Conservation (phyloP, 2,329 filamentous ascomycete genomes). For the Fusarium concolor region DNA sequence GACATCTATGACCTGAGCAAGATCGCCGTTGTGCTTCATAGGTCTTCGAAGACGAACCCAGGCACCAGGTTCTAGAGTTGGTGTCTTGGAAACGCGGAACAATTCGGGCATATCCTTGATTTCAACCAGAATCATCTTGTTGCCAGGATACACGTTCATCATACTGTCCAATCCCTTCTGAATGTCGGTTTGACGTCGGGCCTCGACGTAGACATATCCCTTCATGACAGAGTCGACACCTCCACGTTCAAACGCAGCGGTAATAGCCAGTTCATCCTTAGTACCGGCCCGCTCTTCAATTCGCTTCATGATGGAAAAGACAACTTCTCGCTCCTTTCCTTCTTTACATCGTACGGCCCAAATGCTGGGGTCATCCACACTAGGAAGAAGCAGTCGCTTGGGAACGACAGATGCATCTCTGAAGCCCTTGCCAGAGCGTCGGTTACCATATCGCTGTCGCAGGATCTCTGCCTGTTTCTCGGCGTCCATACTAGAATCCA, state of each 20-base stretch:
- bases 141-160: conserved; percentile 88
- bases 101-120: conserved; percentile 98
- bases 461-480: conserved; percentile 91
- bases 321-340: conserved; percentile 92
- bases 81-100: conserved; percentile 88
- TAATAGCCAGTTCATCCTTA: conserved; percentile 85
- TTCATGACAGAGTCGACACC: conserved; percentile 83
- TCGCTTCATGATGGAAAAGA: conserved; percentile 88
- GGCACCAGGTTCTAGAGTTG: conserved; percentile 84
- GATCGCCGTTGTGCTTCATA: conserved; percentile 85
- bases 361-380: conserved; percentile 94
- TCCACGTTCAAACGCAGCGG: conserved; percentile 91
- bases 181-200: conserved; percentile 87
- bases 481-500: conserved; percentile 88
- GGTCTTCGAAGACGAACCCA: conserved; percentile 90
- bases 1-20: conserved; percentile 92
- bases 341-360: conserved; percentile 95
- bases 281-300: conserved; percentile 83
- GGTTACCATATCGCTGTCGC: conserved; percentile 87
- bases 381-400: conserved; percentile 87
- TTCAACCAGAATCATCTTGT: conserved; percentile 87
- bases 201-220: conserved; percentile 96
- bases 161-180: conserved; percentile 84
- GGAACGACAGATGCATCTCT: conserved; percentile 82
- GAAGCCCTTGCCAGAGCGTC: conserved; percentile 71